These are phyloP conservation scores for Nicotiana benthamiana DNA, from an alignment of 257 asterid species.

Conservation along the genomic window DNA sequence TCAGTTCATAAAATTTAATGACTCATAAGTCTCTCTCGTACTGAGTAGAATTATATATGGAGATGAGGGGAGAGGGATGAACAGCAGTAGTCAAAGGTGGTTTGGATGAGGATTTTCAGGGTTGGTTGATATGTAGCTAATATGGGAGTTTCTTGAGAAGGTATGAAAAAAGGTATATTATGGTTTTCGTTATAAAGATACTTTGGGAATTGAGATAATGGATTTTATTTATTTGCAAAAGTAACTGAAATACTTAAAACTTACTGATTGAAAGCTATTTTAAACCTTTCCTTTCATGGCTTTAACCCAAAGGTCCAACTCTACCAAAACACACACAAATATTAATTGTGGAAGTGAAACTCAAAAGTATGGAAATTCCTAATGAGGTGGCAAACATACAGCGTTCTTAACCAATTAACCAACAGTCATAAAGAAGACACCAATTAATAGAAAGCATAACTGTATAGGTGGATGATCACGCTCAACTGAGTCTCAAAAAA, in stretches of 20 bases:
- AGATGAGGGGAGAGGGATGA: constrained; percentile 28
- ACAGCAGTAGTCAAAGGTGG: constrained; percentile 46
- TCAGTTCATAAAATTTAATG: background rate
- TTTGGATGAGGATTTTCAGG: constrained; percentile 48
- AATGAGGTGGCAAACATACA: background rate
- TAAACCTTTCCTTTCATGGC: constrained; percentile 24
- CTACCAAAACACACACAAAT: background rate
- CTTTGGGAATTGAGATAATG: constrained; percentile 7
- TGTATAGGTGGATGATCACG: too few relatives aligned
- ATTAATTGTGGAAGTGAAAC: background rate
- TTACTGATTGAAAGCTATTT: constrained; percentile 34
- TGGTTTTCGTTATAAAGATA: constrained; percentile 52
- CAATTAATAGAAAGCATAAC: background rate
- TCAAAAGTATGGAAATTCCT: background rate
- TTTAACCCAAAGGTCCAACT: background rate
- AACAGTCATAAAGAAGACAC: background rate
- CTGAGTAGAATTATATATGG: background rate
- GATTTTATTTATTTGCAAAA: constrained; percentile 19
- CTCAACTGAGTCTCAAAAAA: too few relatives aligned
- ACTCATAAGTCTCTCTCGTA: background rate
- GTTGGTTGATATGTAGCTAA: constrained; percentile 57
- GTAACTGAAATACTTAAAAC: constrained; percentile 21
- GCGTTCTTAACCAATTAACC: background rate
- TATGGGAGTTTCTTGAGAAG: constrained; percentile 40
- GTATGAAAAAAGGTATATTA: constrained; percentile 38